Evolutionary conservation across 2,329 filamentous ascomycete species (phyloP).

Genomic region (Laburnicola sp.): DNA sequence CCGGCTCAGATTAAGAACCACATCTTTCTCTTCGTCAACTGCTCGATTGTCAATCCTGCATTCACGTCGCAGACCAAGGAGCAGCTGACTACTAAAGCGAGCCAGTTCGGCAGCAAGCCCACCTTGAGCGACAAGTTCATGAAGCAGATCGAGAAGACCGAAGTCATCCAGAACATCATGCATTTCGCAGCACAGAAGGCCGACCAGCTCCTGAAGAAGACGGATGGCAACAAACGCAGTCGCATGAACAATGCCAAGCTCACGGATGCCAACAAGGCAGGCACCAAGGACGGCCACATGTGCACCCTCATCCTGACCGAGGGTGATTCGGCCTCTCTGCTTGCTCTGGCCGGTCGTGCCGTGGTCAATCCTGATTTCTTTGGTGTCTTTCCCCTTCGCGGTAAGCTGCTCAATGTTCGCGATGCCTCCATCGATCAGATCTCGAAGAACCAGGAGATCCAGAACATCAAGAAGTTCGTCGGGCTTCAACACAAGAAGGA

Average conservation of each 20-base stretch:
- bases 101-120: slow-evolving; percentile 90
- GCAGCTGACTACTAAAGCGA: slow-evolving; percentile 87
- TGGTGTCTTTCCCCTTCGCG: slow-evolving; percentile 93
- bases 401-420: slow-evolving; percentile 96
- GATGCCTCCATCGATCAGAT: slow-evolving; percentile 96
- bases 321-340: slow-evolving; percentile 96
- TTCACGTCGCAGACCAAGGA: slow-evolving; percentile 99
- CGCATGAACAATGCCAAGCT: slow-evolving; percentile 98
- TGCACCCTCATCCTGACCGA: slow-evolving; percentile 97
- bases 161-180: slow-evolving; percentile 91
- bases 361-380: slow-evolving; percentile 92
- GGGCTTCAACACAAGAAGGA: slow-evolving; percentile 94
- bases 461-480: slow-evolving; percentile 99
- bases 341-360: slow-evolving; percentile 90
- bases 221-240: slow-evolving; percentile 84
- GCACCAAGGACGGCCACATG: slow-evolving; percentile 83
- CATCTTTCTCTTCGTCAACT: slow-evolving; percentile 97
- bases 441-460: slow-evolving; percentile 93
- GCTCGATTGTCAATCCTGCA: slow-evolving; percentile 86
- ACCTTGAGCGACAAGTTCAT: slow-evolving; percentile 80
- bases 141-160: slow-evolving; percentile 84
- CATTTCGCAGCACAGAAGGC: slow-evolving; percentile 94
- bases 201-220: slow-evolving; percentile 92
- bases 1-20: slow-evolving; percentile 90
- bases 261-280: slow-evolving; percentile 95